These are phyloP conservation scores for Verticillium zaregamsianum DNA, from an alignment of 2,329 filamentous ascomycete species.

Conservation along the genomic window DNA sequence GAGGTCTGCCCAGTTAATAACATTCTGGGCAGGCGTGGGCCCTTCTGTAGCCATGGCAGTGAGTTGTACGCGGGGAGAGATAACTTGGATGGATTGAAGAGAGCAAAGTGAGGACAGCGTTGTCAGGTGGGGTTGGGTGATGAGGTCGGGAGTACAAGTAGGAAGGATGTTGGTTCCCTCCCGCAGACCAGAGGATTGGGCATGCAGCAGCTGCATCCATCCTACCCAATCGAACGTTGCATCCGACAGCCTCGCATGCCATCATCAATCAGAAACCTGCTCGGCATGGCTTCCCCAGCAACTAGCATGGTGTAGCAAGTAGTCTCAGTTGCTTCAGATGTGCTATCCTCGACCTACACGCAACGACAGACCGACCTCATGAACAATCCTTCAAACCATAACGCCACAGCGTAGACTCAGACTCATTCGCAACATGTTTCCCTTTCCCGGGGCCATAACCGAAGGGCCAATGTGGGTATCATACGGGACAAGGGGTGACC, in stretches of 20 bases:
- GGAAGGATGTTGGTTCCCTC: not conserved
- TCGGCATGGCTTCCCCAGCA: not conserved
- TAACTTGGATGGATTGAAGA: not conserved
- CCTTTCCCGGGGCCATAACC: not conserved
- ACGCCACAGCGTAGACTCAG: not conserved
- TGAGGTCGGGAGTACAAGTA: not conserved
- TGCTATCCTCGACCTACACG: not conserved
- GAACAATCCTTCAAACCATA: not conserved
- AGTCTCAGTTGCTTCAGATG: not conserved
- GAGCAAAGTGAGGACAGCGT: not conserved
- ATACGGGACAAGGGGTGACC: not conserved
- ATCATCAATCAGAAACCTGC: not conserved
- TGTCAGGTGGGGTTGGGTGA: not conserved
- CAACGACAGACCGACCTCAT: not conserved
- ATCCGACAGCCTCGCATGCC: not conserved
- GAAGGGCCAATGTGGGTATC: not conserved
- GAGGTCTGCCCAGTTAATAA: conserved; percentile 27
- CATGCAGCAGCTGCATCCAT: not conserved
- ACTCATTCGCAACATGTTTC: not conserved
- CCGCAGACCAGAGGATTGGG: too few relatives aligned
- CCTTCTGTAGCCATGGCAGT: not conserved
- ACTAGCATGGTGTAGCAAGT: not conserved
- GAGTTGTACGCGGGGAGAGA: not conserved
- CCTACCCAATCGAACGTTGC: not conserved
- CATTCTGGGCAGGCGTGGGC: not conserved